These are phyloP conservation scores for Phialophora tarda DNA, from an alignment of 2,329 filamentous ascomycete genomes.

Conservation along the genomic window DNA sequence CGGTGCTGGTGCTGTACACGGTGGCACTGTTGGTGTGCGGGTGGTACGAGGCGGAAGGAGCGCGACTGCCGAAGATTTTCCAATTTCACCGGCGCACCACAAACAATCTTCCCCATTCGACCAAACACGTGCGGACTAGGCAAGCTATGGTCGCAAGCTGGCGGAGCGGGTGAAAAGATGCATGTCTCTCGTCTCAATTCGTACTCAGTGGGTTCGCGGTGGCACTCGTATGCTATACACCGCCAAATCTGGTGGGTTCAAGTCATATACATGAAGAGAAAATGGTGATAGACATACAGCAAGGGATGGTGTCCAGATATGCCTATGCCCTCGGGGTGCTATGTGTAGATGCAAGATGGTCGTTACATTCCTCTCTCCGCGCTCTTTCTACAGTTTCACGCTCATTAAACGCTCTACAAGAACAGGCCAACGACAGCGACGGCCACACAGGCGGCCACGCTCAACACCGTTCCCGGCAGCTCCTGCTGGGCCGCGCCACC, in stretches of 20 bases:
- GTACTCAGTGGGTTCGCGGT: neutral
- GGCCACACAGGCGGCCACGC: slow-evolving; percentile 33
- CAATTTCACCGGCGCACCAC: neutral
- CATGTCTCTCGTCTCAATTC: neutral
- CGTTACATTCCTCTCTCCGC: neutral
- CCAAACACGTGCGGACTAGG: slow-evolving; percentile 3
- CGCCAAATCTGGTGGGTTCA: neutral
- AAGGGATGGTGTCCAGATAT: slow-evolving; percentile 5
- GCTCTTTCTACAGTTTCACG: neutral
- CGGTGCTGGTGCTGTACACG: neutral
- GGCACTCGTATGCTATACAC: slow-evolving; percentile 14
- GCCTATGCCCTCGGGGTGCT: slow-evolving; percentile 7
- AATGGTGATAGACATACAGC: neutral
- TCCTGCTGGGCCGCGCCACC: slow-evolving; percentile 31
- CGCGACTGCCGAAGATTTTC: neutral
- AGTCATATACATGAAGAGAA: slow-evolving; percentile 15
- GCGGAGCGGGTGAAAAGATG: neutral
- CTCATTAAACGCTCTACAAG: slow-evolving; percentile 25
- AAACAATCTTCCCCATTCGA: slow-evolving; percentile 16
- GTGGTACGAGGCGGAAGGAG: slow-evolving; percentile 13
- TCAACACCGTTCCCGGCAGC: slow-evolving; percentile 30
- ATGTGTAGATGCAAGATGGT: slow-evolving; percentile 7
- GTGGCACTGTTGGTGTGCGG: neutral
- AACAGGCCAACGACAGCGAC: slow-evolving; percentile 35
- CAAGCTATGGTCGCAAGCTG: no score